Percentiles rank a stretch among this genome's conserved stretches.
phyloP scores from a whole-genome alignment of 495 filamentous ascomycete species.

The Penicillium cinerascens region DNA sequence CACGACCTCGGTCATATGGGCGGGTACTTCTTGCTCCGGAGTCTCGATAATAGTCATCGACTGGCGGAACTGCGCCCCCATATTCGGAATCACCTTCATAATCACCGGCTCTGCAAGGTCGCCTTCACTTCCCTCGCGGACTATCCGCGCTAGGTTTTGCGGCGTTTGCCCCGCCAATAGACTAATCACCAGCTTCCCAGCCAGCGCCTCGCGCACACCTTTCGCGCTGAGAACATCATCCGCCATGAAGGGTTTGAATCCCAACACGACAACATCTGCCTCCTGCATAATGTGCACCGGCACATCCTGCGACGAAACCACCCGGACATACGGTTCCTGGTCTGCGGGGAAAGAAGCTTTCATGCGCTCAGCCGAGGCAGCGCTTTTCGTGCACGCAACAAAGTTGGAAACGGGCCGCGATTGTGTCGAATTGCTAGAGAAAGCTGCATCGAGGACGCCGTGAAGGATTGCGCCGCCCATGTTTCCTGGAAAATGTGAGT shows the following conservation, averaged over 20 bases:
- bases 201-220: slow-evolving; percentile 37
- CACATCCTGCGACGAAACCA: slow-evolving; percentile 19
- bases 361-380: slow-evolving; percentile 21
- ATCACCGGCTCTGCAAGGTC: slow-evolving; percentile 13
- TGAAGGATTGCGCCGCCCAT: slow-evolving; percentile 39
- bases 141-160: slow-evolving; percentile 55
- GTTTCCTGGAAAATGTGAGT: slow-evolving; percentile 27
- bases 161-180: slow-evolving; percentile 80
- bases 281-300: slow-evolving; percentile 19
- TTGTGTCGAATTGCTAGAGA: slow-evolving; percentile 4
- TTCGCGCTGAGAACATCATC: slow-evolving; percentile 25
- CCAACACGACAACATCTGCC: slow-evolving; percentile 34
- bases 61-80: slow-evolving; percentile 31
- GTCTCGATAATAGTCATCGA: slow-evolving; percentile 36
- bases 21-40: slow-evolving; percentile 7
- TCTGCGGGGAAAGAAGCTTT: slow-evolving; percentile 6
- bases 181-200: slow-evolving; percentile 77
- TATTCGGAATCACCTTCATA: slow-evolving; percentile 35
- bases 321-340: slow-evolving; percentile 13
- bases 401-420: slow-evolving; percentile 19
- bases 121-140: slow-evolving; percentile 40
- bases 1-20: slow-evolving; percentile 12
- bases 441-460: slow-evolving; percentile 31
- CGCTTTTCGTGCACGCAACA: slow-evolving; percentile 31
- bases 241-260: slow-evolving; percentile 37